Percentiles rank a stretch among this genome's conserved stretches.
Evolutionary conservation across 148 eudicot genomes (phyloP).

Genomic region (Hydrangea macrophylla): DNA sequence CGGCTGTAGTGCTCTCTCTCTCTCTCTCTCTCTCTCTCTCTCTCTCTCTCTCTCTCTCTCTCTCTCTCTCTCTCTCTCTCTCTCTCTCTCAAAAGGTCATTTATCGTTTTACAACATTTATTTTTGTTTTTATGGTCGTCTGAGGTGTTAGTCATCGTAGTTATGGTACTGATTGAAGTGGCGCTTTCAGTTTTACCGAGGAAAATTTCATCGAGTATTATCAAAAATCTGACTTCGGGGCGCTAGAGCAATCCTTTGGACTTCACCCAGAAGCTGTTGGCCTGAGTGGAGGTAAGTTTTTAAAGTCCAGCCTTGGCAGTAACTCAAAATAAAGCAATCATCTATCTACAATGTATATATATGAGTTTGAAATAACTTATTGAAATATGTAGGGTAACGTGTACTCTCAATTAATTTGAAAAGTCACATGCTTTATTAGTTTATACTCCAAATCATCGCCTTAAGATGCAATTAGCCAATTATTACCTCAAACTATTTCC

Average conservation of each 20-base stretch:
- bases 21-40: too few species aligned
- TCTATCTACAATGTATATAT: background rate
- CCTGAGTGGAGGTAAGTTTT: slow-evolving; percentile 11
- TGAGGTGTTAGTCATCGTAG: background rate
- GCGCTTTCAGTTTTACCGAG: slow-evolving; percentile 8
- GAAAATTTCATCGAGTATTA: slow-evolving; percentile 13
- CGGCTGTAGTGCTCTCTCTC: too few species aligned
- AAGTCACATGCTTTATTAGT: too few species aligned
- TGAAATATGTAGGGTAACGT: too few species aligned
- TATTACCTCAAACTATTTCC: too few species aligned
- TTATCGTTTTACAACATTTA: background rate
- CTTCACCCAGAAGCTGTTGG: slow-evolving; percentile 12
- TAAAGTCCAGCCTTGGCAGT: background rate
- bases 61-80: too few species aligned
- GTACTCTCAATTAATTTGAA: too few species aligned
- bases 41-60: too few species aligned
- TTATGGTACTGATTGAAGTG: background rate
- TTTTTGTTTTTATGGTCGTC: background rate
- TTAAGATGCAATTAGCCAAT: too few species aligned
- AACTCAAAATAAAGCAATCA: background rate
- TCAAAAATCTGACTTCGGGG: slow-evolving; percentile 16
- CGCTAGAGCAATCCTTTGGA: slow-evolving; percentile 15
- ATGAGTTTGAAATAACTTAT: too few species aligned
- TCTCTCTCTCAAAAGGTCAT: too few species aligned
- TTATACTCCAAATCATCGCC: too few species aligned